Conservation (phyloP, 805 yeast genomes). For the Candida nitratophila region DNA sequence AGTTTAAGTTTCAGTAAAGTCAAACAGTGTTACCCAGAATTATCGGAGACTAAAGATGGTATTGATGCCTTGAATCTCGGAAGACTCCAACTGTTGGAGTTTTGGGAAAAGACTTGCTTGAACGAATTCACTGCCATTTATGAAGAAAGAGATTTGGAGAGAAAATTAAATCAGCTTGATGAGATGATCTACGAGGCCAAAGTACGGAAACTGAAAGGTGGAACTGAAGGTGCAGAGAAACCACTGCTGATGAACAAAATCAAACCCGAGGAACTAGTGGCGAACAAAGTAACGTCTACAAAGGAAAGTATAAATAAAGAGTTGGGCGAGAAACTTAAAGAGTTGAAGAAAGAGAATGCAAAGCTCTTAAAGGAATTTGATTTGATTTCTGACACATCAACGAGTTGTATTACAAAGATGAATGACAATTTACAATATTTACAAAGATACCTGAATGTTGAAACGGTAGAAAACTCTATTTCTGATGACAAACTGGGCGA, state of each 20-base stretch:
- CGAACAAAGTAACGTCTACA: constrained; percentile 8
- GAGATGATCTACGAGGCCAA: constrained; percentile 37
- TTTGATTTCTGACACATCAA: constrained; percentile 4
- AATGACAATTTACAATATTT: constrained; percentile 7
- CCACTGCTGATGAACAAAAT: constrained; percentile 10
- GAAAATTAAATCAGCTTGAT: constrained; percentile 40
- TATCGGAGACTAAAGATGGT: constrained; percentile 32
- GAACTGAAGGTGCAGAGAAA: constrained; percentile 3
- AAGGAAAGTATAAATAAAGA: constrained; percentile 10
- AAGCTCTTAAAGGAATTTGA: constrained; percentile 7
- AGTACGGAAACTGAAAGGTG: constrained; percentile 20
- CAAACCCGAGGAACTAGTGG: constrained; percentile 17
- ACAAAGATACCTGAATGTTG: constrained; percentile 7
- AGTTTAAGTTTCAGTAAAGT: constrained; percentile 37
- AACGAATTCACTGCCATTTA: constrained; percentile 42
- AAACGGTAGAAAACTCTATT: constrained; percentile 4
- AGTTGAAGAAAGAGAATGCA: constrained; percentile 9
- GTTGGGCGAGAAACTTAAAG: constrained; percentile 9
- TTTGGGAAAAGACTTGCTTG: constrained; percentile 35
- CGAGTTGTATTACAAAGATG: constrained; percentile 5
- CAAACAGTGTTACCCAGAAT: constrained; percentile 37
- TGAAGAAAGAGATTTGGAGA: constrained; percentile 35
- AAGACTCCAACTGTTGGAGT: constrained; percentile 35
- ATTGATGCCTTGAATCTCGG: constrained; percentile 33
- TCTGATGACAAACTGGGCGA: constrained; percentile 12